A percentile compares a stretch with the other conserved stretches of the same genome.
Conservation (phyloP, 345 rosid species). For the Linum usitatissimum region DNA sequence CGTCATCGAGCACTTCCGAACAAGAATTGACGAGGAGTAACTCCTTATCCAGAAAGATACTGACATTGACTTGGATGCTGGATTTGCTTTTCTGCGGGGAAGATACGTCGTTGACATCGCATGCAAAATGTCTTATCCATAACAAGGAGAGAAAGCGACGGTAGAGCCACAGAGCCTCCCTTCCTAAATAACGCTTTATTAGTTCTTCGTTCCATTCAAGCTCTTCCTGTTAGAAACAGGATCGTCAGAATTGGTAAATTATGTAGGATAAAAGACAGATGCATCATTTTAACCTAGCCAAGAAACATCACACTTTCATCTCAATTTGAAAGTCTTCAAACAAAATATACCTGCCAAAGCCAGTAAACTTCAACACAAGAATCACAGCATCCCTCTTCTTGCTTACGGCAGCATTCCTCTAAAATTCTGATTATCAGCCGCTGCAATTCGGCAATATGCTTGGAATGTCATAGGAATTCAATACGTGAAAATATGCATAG, state of each 20-base stretch:
- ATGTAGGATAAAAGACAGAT: neutral
- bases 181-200: conserved; percentile 58
- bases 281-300: neutral
- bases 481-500: too few species aligned
- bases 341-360: conserved; percentile 42
- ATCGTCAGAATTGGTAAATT: conserved; percentile 8
- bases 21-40: conserved; percentile 39
- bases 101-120: conserved; percentile 8
- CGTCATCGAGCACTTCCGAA: conserved; percentile 35
- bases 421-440: conserved; percentile 45
- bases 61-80: conserved; percentile 14
- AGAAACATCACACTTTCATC: neutral
- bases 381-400: conserved; percentile 16
- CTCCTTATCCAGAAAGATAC: conserved; percentile 46
- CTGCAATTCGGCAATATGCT: conserved; percentile 34
- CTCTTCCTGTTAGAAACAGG: conserved; percentile 52
- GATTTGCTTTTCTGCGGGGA: conserved; percentile 16
- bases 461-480: conserved; percentile 3
- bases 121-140: conserved; percentile 38
- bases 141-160: conserved; percentile 60
- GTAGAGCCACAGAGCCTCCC: conserved; percentile 92
- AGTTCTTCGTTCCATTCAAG: conserved; percentile 63
- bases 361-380: conserved; percentile 21
- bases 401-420: conserved; percentile 18
- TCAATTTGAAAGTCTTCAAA: neutral